Base-by-base conservation (phyloP, 2,329 filamentous ascomycete species). In the Botrytis porri region DNA sequence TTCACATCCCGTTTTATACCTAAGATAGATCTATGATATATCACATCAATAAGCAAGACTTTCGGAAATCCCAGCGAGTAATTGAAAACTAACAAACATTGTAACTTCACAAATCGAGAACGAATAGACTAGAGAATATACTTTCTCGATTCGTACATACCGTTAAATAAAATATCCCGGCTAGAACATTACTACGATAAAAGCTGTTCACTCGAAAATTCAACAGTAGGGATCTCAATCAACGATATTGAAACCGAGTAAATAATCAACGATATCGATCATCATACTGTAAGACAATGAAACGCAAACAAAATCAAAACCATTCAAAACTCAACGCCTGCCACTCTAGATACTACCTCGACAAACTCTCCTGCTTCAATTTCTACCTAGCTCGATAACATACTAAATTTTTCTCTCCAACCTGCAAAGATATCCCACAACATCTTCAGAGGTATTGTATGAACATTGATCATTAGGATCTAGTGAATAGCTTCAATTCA, bases 321-420 rank as follows among this genome's bases (percentile, higher is more conserved):
- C 25, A 51, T 10, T n/a, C 14, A 22, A 25, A 25, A 51, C 45
- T 51, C 22, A 51, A 51, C 10, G 0, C 12, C 12, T n/a, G 3
- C 14, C 2, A 54, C 25, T 54, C 25, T 54, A n/a, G 1, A 54
- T 16, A 4, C 8, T 7, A n/a, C 48, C 25, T 54, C 14, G 6
- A 14, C 10, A 5, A n/a, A 16, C 25, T n/a, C 3, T 0, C 16
- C n/a, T 16, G 0, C 5, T 54, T 12, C 8, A 16, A n/a, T n/a
- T n/a, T n/a, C 25, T 14, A n/a, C 1, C 12, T n/a, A n/a, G 12
- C 1, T 51, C 7, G 2, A n/a, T 14, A 7, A n/a, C 1, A n/a
- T 0, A 16, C 7, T 6, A 3, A 3, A 16, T 2, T 16, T 25
- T 16, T 12, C 25, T 54, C 48, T 48, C 48, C 25, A 14, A 12